Evolutionary conservation across 768 basidiomycete species (phyloP), one percentile per base, ranked within the genome.

Genomic region (Rossbeevera mucosa): DNA sequence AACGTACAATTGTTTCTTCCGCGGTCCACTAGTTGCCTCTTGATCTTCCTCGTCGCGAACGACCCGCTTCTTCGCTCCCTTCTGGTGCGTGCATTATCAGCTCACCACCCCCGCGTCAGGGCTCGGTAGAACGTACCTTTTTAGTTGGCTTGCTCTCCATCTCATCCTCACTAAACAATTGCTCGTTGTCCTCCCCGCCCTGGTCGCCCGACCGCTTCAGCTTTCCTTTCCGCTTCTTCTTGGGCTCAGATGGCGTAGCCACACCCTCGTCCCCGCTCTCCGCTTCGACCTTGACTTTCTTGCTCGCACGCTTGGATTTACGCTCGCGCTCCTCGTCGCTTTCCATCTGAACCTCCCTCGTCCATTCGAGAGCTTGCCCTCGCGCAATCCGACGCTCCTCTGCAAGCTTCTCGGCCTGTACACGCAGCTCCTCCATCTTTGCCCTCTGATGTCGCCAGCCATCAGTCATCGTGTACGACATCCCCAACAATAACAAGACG

Each of bases 291-390:
- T 75, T 76, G 60, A 80, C 76, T 56, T 79, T 77, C 65, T 74
- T 81, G 54, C 72, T 75, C 2, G 74, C 58, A 57, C 83, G 84
- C 63, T 80, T 81, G 5, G 74, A 70, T 56, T 77, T 81, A 46
- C 77, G 76, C 65, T 91, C 90, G 44, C 81, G 80, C 59, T 94
- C 91, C 53, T 93, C 91, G 36, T 90, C 87, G 61, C 86, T 85
- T 70, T 76, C 74, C 59, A 82, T 78, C 56, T 79, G 78, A 12
- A 80, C 79, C 51, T 86, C 82, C 40, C 80, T 70, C 18, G 83
- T 84, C 88, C 88, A 92, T 66, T 84, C 80, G 64, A 82, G 77
- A 0, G 88, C 88, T 62, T 91, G 83, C 65, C 91, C 92, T 12
- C 88, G 75, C 24, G 87, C 89, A 44, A 78, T 60, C 26, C 84